Conservation (phyloP, 495 filamentous ascomycete genomes). For the Aeminium ludgeri region DNA sequence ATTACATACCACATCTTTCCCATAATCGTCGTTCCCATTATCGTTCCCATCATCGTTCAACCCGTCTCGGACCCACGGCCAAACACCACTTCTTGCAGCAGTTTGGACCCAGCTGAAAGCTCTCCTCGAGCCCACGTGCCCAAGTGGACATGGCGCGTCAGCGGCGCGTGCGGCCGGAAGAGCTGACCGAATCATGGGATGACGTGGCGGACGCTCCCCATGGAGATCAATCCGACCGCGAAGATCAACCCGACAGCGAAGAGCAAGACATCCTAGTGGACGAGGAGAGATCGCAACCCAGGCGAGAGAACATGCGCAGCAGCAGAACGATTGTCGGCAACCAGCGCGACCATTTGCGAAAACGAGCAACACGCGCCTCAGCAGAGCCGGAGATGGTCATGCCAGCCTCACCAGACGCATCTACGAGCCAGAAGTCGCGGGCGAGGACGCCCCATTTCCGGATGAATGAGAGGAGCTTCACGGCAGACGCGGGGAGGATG, state of each 20-base stretch:
- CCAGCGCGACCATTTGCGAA: conserved; percentile 9
- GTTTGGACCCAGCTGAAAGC: too few relatives aligned
- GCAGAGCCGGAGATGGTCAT: conserved; percentile 33
- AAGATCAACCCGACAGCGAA: conserved; percentile 6
- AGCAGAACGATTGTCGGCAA: neutral
- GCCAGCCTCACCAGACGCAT: conserved; percentile 25
- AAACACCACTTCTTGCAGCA: too few relatives aligned
- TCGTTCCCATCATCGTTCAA: too few relatives aligned
- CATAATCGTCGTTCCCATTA: too few relatives aligned
- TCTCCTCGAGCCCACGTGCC: too few relatives aligned
- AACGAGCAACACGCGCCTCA: conserved; percentile 10
- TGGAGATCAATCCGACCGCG: neutral
- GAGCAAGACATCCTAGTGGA: conserved; percentile 2
- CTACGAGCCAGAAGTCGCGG: neutral
- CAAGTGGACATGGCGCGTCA: too few relatives aligned
- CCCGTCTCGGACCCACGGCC: too few relatives aligned
- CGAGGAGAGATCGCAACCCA: neutral
- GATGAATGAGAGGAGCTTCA: conserved; percentile 10
- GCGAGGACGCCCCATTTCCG: conserved; percentile 9
- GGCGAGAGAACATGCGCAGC: neutral
- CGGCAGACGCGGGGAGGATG: conserved; percentile 7
- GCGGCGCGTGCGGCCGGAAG: conserved; percentile 14
- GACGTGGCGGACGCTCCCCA: conserved; percentile 18
- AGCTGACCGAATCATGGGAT: conserved; percentile 22
- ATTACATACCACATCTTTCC: too few relatives aligned